A percentile compares a stretch with the other conserved stretches of the same genome.
phyloP scores from a whole-genome alignment of 495 filamentous ascomycete genomes.

The Podospora anserina region DNA sequence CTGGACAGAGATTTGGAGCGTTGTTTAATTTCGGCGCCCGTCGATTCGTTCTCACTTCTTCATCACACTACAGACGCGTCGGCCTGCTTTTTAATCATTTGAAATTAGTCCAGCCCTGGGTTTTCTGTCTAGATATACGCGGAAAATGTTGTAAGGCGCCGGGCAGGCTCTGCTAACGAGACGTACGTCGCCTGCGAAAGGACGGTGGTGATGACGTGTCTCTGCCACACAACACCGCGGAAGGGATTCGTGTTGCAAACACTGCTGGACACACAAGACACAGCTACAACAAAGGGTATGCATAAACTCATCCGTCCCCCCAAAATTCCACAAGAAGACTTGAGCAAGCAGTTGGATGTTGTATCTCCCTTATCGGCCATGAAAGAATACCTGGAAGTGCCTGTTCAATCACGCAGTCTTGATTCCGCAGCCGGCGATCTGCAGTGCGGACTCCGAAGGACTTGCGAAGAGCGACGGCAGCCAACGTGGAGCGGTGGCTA shows the following conservation, averaged over 20 bases:
- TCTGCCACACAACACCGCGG: slow-evolving; percentile 20
- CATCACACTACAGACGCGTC: slow-evolving; percentile 16
- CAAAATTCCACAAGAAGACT: slow-evolving; percentile 14
- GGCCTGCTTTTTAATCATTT: slow-evolving; percentile 26
- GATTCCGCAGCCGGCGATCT: slow-evolving; percentile 18
- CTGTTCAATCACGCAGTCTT: slow-evolving; percentile 27
- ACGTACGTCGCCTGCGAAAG: slow-evolving; percentile 17
- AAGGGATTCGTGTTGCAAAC: slow-evolving; percentile 18
- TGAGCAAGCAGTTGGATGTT: slow-evolving; percentile 23
- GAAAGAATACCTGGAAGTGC: slow-evolving; percentile 17
- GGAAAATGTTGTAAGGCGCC: slow-evolving; percentile 29
- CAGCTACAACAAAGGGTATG: slow-evolving; percentile 30
- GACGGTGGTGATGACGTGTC: slow-evolving; percentile 28
- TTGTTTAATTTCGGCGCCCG: slow-evolving; percentile 14
- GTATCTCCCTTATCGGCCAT: slow-evolving; percentile 22
- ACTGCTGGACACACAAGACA: slow-evolving; percentile 11
- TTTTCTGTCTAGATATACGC: slow-evolving; percentile 25
- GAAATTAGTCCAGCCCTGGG: slow-evolving; percentile 14
- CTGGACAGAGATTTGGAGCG: slow-evolving; percentile 15
- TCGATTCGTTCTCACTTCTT: slow-evolving; percentile 14
- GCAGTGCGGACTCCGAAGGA: slow-evolving; percentile 25
- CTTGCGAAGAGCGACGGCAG: slow-evolving; percentile 26
- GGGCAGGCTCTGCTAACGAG: slow-evolving; percentile 18
- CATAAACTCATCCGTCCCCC: slow-evolving; percentile 29
- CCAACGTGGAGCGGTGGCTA: slow-evolving; percentile 15